Evolutionary conservation across 495 filamentous ascomycete genomes (phyloP).

Genomic region (Paragyromitra xinjiangensis): DNA sequence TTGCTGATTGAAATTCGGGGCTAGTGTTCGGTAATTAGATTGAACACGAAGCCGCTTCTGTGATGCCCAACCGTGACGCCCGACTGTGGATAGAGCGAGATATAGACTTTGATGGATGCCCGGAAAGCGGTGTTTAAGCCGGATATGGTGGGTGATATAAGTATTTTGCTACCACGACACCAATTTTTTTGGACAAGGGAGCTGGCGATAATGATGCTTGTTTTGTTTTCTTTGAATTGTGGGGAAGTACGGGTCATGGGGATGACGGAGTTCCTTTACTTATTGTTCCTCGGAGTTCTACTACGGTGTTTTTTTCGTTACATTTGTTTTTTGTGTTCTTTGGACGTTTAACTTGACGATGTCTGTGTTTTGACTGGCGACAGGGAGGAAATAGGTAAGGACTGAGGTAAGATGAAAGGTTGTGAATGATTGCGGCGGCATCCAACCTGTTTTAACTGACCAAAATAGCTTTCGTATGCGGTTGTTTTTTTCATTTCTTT

Average conservation of each 20-base stretch:
- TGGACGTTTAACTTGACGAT: conserved; percentile 21
- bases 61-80: conserved; percentile 25
- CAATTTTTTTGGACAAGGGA: conserved; percentile 10
- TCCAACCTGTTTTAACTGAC: conserved; percentile 12
- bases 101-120: not conserved
- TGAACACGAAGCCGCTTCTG: conserved; percentile 37
- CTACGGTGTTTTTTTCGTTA: conserved; percentile 44
- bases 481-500: conserved; percentile 14
- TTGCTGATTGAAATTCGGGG: conserved; percentile 29
- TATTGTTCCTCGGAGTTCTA: conserved; percentile 45
- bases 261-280: conserved; percentile 43
- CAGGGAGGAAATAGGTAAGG: not conserved
- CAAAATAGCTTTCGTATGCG: not conserved
- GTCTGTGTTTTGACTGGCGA: conserved; percentile 1
- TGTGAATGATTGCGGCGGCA: not conserved
- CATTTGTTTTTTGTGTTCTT: conserved; percentile 13
- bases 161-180: conserved; percentile 14
- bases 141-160: conserved; percentile 14
- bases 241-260: conserved; percentile 18
- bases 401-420: not conserved
- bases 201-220: conserved; percentile 20
- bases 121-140: not conserved
- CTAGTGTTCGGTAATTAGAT: conserved; percentile 40
- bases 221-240: conserved; percentile 34
- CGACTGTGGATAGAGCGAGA: not conserved